These are phyloP conservation scores for Bruguiera parviflora DNA, from an alignment of 345 rosid genomes.

Conservation along the genomic window DNA sequence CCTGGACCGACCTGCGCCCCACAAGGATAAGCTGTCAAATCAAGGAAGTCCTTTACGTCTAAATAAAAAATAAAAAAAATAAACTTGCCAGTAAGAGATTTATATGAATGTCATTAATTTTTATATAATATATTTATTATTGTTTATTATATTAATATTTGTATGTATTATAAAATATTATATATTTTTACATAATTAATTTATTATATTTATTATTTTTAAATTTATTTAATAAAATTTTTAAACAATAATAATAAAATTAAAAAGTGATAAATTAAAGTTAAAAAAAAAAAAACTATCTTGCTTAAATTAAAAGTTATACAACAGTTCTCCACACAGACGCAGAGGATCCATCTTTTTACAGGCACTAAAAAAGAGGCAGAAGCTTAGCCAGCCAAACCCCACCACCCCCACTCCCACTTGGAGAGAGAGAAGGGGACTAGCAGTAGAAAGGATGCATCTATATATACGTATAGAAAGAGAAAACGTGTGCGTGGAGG, in stretches of 20 bases:
- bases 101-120: too few relatives aligned
- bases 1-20: neutral
- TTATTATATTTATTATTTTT: too few relatives aligned
- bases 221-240: too few relatives aligned
- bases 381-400: conserved; percentile 7
- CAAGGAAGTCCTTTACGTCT: conserved; percentile 5
- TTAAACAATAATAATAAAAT: too few relatives aligned
- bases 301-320: neutral
- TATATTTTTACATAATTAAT: too few relatives aligned
- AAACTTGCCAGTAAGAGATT: neutral
- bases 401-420: too few relatives aligned
- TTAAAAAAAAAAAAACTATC: too few relatives aligned
- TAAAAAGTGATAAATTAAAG: too few relatives aligned
- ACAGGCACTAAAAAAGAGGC: conserved; percentile 24
- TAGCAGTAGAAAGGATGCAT: neutral
- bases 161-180: too few relatives aligned
- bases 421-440: too few relatives aligned
- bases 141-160: too few relatives aligned
- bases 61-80: neutral
- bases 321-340: conserved; percentile 18
- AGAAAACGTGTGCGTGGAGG: conserved; percentile 14
- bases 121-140: too few relatives aligned
- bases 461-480: neutral
- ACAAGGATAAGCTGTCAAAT: neutral
- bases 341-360: neutral